These are phyloP conservation scores for Ochromonas danica DNA, from an alignment of 108 stramenopile species.

Conservation along the genomic window DNA sequence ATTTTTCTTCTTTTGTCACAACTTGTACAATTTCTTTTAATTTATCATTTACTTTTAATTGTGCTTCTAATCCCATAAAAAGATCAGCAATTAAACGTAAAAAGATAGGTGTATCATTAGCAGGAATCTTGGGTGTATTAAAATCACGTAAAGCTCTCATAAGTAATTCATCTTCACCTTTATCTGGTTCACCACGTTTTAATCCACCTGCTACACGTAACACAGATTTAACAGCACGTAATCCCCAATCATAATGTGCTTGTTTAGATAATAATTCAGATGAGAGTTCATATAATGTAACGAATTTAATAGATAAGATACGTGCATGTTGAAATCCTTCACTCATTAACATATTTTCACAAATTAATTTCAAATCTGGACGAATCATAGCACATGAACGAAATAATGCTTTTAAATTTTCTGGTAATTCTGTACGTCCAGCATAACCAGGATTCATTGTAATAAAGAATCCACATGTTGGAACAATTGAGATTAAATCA, in stretches of 20 bases:
- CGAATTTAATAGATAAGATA: slow-evolving; percentile 79
- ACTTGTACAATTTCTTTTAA: slow-evolving; percentile 64
- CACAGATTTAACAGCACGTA: slow-evolving; percentile 83
- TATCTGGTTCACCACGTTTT: slow-evolving; percentile 78
- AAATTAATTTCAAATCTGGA: slow-evolving; percentile 81
- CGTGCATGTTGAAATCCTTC: slow-evolving; percentile 84
- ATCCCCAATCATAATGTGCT: slow-evolving; percentile 85
- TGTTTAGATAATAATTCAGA: slow-evolving; percentile 79
- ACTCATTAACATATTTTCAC: slow-evolving; percentile 89
- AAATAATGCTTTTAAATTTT: slow-evolving; percentile 83
- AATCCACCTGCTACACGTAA: slow-evolving; percentile 79
- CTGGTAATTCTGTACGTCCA: slow-evolving; percentile 80
- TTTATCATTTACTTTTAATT: slow-evolving; percentile 71
- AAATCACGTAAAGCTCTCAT: slow-evolving; percentile 88
- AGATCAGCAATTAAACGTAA: slow-evolving; percentile 77
- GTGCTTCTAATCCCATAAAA: slow-evolving; percentile 74
- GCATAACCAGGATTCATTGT: slow-evolving; percentile 91
- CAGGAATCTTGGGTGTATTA: slow-evolving; percentile 84
- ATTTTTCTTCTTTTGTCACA: slow-evolving; percentile 63
- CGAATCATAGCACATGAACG: slow-evolving; percentile 89
- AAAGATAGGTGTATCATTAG: slow-evolving; percentile 80
- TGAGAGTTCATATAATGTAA: slow-evolving; percentile 77
- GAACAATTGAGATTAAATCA: slow-evolving; percentile 74
- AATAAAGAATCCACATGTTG: slow-evolving; percentile 82
- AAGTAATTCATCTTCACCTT: slow-evolving; percentile 76